Base-by-base conservation (phyloP, 2,329 filamentous ascomycete genomes). In the Harringtonia aguacate region DNA sequence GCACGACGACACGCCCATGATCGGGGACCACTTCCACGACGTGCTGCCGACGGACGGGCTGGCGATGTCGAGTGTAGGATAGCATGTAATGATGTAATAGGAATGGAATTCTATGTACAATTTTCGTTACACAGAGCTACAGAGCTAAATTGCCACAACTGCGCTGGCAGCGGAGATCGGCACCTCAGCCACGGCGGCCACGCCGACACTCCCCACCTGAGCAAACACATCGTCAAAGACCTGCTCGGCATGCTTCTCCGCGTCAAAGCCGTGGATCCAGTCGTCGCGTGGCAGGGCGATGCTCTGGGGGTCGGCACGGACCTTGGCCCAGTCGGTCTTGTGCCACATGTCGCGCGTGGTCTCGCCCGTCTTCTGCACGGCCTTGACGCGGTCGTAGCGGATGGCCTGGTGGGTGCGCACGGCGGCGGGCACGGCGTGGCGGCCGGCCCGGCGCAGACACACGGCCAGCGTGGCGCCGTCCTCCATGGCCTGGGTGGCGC, bases 311-410 rank as follows among this genome's bases (percentile, higher is more conserved):
- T 72, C 63, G 48, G 68, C 56, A 45, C 64, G 66, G 28, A 71
- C 68, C 46, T 66, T 66, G 20, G 55, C 59, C 69, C 68, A 75
- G 50, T 72, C 69, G 5, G 70, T 70, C 55, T 70, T 73, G 51
- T 76, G 72, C 72, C 72, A 75, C 59, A 64, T 65, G 48, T 73
- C 69, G 24, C 69, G 61, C 0, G 70, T 70, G 7, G 60, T 62
- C 50, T 72, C 68, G 4, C 70, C 70, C 0, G 67, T 73, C 56
- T 72, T 72, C 56, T 73, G 70, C 8, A 69, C 65, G 2, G 56
- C 55, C 14, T 60, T 58, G 18, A 73, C 70, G 13, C 70, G 66
- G 3, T 70, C 68, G 46, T 69, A 72, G 4, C 49, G 56, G 20
- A 72, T 66, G 34, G 64, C 62, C 48, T 72, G 62, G 46, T 71